These are phyloP conservation scores for Posidonia australis DNA, from an alignment of 106 monocot genomes.

Conservation along the genomic window DNA sequence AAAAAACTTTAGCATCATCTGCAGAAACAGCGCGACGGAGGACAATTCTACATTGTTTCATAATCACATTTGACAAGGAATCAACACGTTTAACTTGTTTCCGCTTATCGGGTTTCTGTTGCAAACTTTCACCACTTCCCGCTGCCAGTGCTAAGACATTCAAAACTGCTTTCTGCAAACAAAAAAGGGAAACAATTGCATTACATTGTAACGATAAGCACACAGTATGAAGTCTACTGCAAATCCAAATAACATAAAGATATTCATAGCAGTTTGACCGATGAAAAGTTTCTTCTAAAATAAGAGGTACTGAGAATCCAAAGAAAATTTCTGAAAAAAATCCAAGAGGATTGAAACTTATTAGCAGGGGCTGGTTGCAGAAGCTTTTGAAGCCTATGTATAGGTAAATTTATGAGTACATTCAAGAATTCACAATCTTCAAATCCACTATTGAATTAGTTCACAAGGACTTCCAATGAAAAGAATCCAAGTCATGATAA, in stretches of 20 bases:
- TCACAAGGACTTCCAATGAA: no score
- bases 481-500: no score
- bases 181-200: conserved; percentile 15
- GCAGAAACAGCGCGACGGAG: conserved; percentile 50
- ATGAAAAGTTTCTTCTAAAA: no score
- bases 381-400: no score
- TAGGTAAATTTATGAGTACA: no score
- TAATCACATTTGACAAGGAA: conserved; percentile 64
- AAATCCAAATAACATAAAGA: neutral
- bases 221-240: neutral
- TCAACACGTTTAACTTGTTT: conserved; percentile 29
- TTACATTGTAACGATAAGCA: neutral
- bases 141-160: conserved; percentile 50
- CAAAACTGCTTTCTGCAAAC: conserved; percentile 82
- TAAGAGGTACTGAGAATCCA: no score
- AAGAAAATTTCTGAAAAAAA: no score
- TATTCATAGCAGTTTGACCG: no score
- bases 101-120: conserved; percentile 34
- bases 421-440: no score
- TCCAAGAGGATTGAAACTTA: no score
- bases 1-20: conserved; percentile 82
- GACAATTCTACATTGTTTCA: conserved; percentile 77
- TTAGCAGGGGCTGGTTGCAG: no score
- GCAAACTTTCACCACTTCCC: conserved; percentile 31
- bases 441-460: no score